phyloP scores from a whole-genome alignment of 169 alveolate species.

The Eimeria falciformis region DNA sequence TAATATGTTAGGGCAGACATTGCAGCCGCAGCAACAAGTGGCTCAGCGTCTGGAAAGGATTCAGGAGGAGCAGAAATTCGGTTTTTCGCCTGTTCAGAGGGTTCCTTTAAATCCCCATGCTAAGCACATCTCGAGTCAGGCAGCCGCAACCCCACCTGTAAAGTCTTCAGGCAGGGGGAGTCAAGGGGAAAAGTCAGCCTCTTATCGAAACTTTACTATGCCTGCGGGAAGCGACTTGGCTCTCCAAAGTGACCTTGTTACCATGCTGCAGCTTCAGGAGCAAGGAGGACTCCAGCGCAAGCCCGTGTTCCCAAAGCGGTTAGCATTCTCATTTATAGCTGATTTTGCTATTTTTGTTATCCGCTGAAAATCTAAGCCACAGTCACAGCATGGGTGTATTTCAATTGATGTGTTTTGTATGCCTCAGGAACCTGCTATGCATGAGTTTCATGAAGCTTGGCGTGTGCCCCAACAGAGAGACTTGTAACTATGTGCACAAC shows the following conservation, averaged over 20 bases:
- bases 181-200: neutral
- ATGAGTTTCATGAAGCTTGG: slow-evolving; percentile 50
- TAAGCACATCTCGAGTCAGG: neutral
- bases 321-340: neutral
- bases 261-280: slow-evolving; percentile 55
- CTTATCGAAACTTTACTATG: neutral
- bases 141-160: neutral
- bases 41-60: neutral
- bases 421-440: slow-evolving; percentile 68
- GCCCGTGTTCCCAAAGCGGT: slow-evolving; percentile 61
- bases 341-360: no score
- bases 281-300: slow-evolving; percentile 53
- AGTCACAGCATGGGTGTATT: neutral
- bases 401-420: neutral
- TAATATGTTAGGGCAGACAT: neutral
- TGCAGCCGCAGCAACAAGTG: neutral
- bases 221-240: slow-evolving; percentile 29
- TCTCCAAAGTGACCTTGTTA: slow-evolving; percentile 39
- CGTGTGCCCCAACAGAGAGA: slow-evolving; percentile 55
- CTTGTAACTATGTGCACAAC: slow-evolving; percentile 75
- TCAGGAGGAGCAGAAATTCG: neutral
- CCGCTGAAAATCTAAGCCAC: no score
- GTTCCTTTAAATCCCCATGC: neutral
- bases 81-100: neutral
- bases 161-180: neutral